Conservation (phyloP, 148 eudicot species). For the Agrostemma githago region DNA sequence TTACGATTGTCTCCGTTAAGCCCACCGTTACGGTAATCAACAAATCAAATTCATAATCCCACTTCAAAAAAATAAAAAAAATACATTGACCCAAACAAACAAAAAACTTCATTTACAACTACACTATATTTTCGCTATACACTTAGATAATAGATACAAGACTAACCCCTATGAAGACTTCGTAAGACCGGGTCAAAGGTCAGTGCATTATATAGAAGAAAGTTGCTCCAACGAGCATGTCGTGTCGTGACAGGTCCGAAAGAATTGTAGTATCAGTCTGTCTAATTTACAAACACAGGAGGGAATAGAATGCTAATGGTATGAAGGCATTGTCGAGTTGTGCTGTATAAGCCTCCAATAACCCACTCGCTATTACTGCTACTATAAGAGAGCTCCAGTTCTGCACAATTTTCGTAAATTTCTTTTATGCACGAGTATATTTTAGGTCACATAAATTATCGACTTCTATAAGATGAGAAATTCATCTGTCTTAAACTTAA, state of each 20-base stretch:
- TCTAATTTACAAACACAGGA: constrained; percentile 54
- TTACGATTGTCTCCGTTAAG: too few species aligned
- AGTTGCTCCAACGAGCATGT: background rate
- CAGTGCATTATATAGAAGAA: constrained; percentile 8
- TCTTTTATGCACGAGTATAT: background rate
- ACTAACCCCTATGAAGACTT: background rate
- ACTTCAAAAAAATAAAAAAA: background rate
- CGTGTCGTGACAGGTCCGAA: background rate
- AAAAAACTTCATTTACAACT: background rate
- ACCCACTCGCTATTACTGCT: constrained; percentile 81
- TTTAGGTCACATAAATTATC: background rate
- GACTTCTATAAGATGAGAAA: background rate
- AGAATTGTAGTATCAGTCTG: background rate
- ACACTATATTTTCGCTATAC: background rate
- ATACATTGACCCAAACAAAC: background rate
- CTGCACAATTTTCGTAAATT: constrained; percentile 39
- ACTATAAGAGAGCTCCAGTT: constrained; percentile 80
- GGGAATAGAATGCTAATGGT: constrained; percentile 88
- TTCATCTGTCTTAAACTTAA: too few species aligned
- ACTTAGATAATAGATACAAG: background rate
- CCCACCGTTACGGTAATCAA: too few species aligned
- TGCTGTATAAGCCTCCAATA: constrained; percentile 95
- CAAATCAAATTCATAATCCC: too few species aligned
- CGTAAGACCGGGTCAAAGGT: constrained; percentile 5
- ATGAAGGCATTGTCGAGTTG: constrained; percentile 99